Base-by-base conservation (phyloP, 2,329 filamentous ascomycete species). In the Colletotrichum melonis region DNA sequence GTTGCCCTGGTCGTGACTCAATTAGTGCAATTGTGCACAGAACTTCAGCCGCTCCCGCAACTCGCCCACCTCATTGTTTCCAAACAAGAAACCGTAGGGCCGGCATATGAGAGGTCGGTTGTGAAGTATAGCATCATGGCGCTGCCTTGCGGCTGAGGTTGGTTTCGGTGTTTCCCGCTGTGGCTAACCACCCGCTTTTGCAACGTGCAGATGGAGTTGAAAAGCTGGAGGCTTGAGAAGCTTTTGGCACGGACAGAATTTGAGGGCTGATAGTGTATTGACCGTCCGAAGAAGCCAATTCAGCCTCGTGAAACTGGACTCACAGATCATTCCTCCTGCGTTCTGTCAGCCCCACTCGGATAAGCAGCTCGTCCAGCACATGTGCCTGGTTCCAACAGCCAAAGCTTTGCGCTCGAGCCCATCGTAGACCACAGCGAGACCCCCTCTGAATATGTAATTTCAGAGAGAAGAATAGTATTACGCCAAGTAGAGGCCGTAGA, bases 21-120 rank as follows among this genome's bases (percentile, higher is more conserved):
- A 57, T 54, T 26, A 62, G 56, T 62, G 22, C 19, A 35, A 6
- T 57, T 56, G 55, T 66, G 71, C 71, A 73, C 67, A 35, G 67
- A 52, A 52, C 9, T 49, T 28, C 46, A 32, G 60, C 67, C 67
- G 22, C 32, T 57, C 46, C 60, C 56, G 46, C 67, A 12, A 30
- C n/a, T 42, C 54, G 19, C 19, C 26, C 66, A 24, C 28, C 54
- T 54, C 30, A 5, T 42, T 60, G 30, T 60, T 59, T 58, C n/a
- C 57, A 63, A 46, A 30, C 30, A 30, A 32, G 56, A 65, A 16
- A 26, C 46, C 46, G 32, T 49, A 35, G 24, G 42, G 32, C 26
- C 64, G 58, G 35, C 7, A 26, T 42, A 22, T 16, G 9, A n/a
- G 58, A 24, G 38, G 24, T 26, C 42, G 69, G 63, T 46, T 9